Percentiles rank a stretch among this genome's conserved stretches.
Evolutionary conservation across 257 asterid genomes (phyloP).

Genomic region (Gardenia jasminoides): DNA sequence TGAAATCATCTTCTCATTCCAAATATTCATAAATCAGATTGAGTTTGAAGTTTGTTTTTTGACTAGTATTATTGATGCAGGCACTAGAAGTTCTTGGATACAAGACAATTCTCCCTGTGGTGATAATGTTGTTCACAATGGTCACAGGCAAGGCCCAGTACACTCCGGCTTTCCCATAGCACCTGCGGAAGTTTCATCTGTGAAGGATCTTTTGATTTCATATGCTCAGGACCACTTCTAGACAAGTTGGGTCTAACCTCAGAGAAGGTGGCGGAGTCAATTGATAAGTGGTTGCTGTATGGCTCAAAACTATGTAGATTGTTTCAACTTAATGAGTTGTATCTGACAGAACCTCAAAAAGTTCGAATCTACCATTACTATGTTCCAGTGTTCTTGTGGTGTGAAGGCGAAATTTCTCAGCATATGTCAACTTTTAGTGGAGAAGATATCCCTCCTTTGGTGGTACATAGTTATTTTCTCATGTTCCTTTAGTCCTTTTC

Average conservation of each 20-base stretch:
- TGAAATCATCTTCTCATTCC: not conserved
- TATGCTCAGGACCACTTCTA: constrained; percentile 75
- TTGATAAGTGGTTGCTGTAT: constrained; percentile 78
- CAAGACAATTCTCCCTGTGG: constrained; percentile 34
- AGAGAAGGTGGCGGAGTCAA: constrained; percentile 76
- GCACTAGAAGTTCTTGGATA: constrained; percentile 58
- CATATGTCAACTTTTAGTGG: constrained; percentile 61
- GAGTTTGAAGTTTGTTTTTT: constrained; percentile 1
- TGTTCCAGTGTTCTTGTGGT: constrained; percentile 94
- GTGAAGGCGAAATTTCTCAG: constrained; percentile 69
- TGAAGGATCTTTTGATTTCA: constrained; percentile 76
- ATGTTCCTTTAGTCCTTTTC: constrained; percentile 1
- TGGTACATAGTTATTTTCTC: constrained; percentile 47
- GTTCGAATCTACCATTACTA: constrained; percentile 86
- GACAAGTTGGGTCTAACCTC: constrained; percentile 58
- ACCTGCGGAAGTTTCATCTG: constrained; percentile 59
- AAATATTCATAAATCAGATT: not conserved
- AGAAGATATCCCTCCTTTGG: constrained; percentile 83
- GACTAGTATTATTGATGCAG: constrained; percentile 35
- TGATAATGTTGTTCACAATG: constrained; percentile 27
- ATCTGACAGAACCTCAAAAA: constrained; percentile 73
- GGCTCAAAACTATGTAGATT: constrained; percentile 83
- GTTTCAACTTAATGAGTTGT: constrained; percentile 70
- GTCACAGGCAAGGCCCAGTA: constrained; percentile 41
- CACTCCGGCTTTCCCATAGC: constrained; percentile 38